Base-by-base conservation (phyloP, 352 stramenopile species). In the Halophytophthora polymorphica region DNA sequence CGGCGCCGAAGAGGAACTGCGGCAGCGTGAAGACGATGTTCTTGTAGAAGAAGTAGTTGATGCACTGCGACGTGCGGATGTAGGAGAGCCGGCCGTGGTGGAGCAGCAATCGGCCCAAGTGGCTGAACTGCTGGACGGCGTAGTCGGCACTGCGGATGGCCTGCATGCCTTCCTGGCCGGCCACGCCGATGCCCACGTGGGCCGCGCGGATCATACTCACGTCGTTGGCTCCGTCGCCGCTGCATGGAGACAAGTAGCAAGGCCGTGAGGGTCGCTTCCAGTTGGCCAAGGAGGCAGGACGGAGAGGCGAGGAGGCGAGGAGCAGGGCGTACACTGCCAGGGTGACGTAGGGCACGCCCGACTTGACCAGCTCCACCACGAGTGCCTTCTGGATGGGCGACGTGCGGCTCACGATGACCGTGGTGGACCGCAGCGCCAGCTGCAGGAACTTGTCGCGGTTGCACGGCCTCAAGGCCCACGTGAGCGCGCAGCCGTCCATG, bases 1-100 rank as follows among this genome's bases (percentile, higher is more conserved):
- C 68, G 14, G 93, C 61, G 29, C 86, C 74, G 56, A 83, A 97
- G 42, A 93, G 83, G 57, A 96, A 97, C 53, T 97, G 83, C 3
- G 77, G 74, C 6, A 97, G 46, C 7, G 88, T 95, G 48, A 97
- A 91, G 3, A 95, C 78, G 44, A 98, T 88, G 71, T 99, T 99
- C 74, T 99, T 99, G 88, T 99, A 99, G 68, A 99, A 99, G 49
- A 98, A 98, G 56, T 98, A 99, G 36, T 98, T 87, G 66, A 99
- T 96, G 43, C 96, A 92, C 53, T 96, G 90, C 17, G 84, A 87
- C 46, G 97, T 96, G 12, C 97, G 92, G 35, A 95, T 81, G 63
- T 99, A 99, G 35, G 98, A 98, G 58, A 97, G 95, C 22, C 97
- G 88, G 8, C 97, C 84, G 19, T 95, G 84, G 18, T 81, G 82